A percentile compares a stretch with the other conserved stretches of the same genome.
Conservation (phyloP, 2,329 filamentous ascomycete species). For the Verticillium zaregamsianum region DNA sequence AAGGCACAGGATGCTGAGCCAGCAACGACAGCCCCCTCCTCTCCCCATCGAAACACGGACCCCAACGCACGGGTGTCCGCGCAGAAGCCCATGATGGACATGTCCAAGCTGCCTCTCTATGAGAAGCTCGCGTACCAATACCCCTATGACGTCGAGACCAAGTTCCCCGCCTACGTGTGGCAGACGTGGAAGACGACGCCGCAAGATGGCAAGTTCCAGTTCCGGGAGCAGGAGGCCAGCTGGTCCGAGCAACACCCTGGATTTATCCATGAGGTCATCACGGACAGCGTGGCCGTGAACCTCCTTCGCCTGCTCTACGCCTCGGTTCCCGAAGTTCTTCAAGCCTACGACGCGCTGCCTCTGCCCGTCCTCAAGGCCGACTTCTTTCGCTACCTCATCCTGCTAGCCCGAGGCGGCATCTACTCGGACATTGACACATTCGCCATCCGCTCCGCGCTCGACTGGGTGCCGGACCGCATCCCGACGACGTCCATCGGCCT, state of each 20-base stretch:
- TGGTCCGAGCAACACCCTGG: conserved; percentile 85
- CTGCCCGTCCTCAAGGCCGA: conserved; percentile 74
- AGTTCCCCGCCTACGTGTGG: conserved; percentile 98
- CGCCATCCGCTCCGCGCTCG: conserved; percentile 74
- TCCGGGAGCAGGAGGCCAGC: conserved; percentile 80
- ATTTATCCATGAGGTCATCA: conserved; percentile 95
- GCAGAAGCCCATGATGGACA: conserved; percentile 65
- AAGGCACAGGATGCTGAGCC: not conserved
- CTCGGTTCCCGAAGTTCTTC: conserved; percentile 71
- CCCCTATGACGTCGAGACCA: conserved; percentile 81
- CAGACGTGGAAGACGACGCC: conserved; percentile 96
- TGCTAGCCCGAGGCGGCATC: conserved; percentile 56
- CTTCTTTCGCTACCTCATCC: conserved; percentile 71
- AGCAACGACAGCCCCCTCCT: not conserved
- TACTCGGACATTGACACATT: conserved; percentile 93
- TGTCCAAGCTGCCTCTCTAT: conserved; percentile 66
- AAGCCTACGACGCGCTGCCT: conserved; percentile 71
- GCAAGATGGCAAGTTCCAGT: conserved; percentile 70
- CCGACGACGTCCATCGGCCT: conserved; percentile 76
- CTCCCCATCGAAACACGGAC: not conserved
- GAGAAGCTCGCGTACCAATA: conserved; percentile 90
- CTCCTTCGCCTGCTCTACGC: conserved; percentile 84
- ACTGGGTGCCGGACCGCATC: conserved; percentile 81
- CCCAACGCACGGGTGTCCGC: conserved; percentile 28
- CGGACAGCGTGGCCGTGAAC: conserved; percentile 80